Conservation (phyloP, 129 eudicot genomes). For the Saposhnikovia divaricata region DNA sequence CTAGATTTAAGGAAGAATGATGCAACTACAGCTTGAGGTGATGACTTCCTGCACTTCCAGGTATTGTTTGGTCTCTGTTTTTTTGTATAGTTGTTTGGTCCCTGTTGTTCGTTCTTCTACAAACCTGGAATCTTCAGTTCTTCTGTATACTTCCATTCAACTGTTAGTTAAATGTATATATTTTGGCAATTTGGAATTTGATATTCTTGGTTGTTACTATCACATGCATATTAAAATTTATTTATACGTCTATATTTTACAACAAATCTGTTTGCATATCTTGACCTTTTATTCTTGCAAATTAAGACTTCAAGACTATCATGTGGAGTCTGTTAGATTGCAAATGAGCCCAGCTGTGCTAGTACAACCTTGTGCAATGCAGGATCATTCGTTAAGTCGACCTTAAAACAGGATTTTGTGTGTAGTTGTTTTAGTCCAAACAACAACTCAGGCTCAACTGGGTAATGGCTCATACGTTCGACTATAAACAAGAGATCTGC, state of each 20-base stretch:
- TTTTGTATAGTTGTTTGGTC: neutral
- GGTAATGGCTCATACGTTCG: neutral
- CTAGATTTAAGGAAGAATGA: constrained; percentile 62
- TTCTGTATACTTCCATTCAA: neutral
- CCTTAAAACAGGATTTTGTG: neutral
- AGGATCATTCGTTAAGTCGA: neutral
- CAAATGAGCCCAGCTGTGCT: neutral
- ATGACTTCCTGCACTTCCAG: neutral
- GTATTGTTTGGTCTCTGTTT: neutral
- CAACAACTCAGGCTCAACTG: neutral
- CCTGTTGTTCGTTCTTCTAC: neutral
- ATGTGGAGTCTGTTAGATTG: neutral
- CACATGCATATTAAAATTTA: neutral
- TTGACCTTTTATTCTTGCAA: neutral
- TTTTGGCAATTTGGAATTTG: neutral
- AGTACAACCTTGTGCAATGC: neutral
- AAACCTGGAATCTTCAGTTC: neutral
- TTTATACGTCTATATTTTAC: neutral
- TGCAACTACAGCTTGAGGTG: neutral
- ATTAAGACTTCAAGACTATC: neutral
- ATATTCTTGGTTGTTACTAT: neutral
- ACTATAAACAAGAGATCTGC: neutral
- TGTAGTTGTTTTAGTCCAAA: neutral
- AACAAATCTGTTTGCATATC: neutral
- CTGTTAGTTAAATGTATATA: neutral